Base-by-base conservation (phyloP, 2,329 filamentous ascomycete species). In the Allantophomopsis cytisporea region DNA sequence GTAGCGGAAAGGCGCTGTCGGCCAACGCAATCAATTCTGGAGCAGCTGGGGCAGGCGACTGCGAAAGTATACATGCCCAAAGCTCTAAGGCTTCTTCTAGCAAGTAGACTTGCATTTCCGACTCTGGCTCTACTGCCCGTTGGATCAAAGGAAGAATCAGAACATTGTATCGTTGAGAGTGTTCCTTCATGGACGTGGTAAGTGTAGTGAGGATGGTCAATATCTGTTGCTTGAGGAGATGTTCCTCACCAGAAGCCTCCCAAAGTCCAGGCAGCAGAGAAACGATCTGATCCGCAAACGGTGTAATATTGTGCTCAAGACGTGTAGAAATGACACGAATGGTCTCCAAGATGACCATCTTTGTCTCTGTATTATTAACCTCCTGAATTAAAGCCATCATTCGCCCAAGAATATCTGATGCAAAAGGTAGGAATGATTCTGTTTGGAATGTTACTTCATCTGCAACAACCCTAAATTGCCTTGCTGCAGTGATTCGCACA, bases 201-300 rank as follows among this genome's bases (percentile, higher is more conserved):
- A 98, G 68, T 2, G 86, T 80, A 2, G 84, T 71, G 38, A 96
- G 76, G 31, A 96, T 81, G 2, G 83, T 84, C 41, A 96, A 71
- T 39, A 96, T 87, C 1, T 86, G 79, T 60, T 95, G 88, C 59
- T 96, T 96, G 68, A 95, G 83, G 58, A 96, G 75, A 52, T 91
- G 84, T 43, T 94, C 82, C 2, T 65, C 60, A 1, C 80, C 85
- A 2, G 84, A 86, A 38, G 80, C 75, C 43, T 84, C 79, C 91
- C 91, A 98, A 1, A 96, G 68, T 4, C 69, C 69, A 0, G 89
- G 88, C 6, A 96, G 68, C 11, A 87, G 72, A 1, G 74, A 68
- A 58, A 98, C 80, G 43, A 98, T 83, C 43, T 80, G 76, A 50
- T 94, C 85, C 5, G 85, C 84, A 44, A 79, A 80, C 35, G 68